These are phyloP conservation scores for Candida frijolesensis DNA, from an alignment of 1,139 yeast genomes.

Conservation along the genomic window DNA sequence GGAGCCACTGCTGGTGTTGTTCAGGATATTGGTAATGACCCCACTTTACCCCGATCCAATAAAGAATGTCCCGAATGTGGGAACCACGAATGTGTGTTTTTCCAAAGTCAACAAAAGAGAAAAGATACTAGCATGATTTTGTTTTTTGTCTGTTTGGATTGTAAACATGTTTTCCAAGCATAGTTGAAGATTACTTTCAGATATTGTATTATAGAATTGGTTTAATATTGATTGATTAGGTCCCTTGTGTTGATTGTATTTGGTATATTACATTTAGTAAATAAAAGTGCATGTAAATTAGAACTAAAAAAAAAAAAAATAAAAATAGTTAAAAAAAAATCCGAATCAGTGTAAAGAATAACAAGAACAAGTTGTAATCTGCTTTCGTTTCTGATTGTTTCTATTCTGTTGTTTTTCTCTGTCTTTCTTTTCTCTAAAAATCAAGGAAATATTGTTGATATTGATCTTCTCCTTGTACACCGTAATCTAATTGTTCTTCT, in stretches of 20 bases:
- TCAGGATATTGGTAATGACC: slow-evolving; percentile 94
- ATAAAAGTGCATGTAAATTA: slow-evolving; percentile 4
- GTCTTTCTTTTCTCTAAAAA: slow-evolving; percentile 29
- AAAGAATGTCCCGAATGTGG: slow-evolving; percentile 91
- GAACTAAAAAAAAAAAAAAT: slow-evolving; percentile 4
- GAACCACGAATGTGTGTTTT: slow-evolving; percentile 88
- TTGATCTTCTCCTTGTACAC: slow-evolving; percentile 50
- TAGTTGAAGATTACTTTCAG: slow-evolving; percentile 13
- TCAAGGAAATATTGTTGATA: slow-evolving; percentile 53
- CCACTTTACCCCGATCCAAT: slow-evolving; percentile 92
- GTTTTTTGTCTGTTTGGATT: slow-evolving; percentile 88
- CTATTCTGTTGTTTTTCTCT: neutral
- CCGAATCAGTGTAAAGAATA: neutral
- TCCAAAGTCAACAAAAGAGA: slow-evolving; percentile 93
- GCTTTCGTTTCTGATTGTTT: neutral
- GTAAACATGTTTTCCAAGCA: slow-evolving; percentile 71
- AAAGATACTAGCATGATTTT: slow-evolving; percentile 95
- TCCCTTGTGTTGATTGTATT: neutral
- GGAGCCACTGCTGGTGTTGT: slow-evolving; percentile 98
- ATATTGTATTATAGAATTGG: neutral
- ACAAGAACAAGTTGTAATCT: neutral
- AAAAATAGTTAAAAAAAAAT: neutral
- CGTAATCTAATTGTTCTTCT: slow-evolving; percentile 60
- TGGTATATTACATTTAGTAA: too few relatives aligned
- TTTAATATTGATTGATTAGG: neutral